A percentile compares a stretch with the other conserved stretches of the same genome.
Evolutionary conservation across 192 early-diverging fungal genomes (phyloP).

Genomic region (Coemansia sp.): DNA sequence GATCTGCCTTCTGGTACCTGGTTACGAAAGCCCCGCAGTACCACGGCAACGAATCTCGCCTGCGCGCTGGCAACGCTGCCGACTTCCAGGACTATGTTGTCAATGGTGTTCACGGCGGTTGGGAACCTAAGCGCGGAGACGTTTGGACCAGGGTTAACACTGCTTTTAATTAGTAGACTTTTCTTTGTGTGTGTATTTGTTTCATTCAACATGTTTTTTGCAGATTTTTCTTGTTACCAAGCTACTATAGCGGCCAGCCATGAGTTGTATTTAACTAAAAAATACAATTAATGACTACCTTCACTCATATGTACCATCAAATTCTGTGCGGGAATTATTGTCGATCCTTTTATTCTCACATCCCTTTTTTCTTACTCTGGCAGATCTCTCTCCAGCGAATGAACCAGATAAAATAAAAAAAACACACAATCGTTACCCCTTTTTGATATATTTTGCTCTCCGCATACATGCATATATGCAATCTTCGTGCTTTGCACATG

Average conservation of each 20-base stretch:
- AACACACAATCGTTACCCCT: too few species aligned
- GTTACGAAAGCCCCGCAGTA: constrained; percentile 16
- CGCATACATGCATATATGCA: too few species aligned
- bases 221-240: background rate
- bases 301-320: too few species aligned
- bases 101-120: constrained; percentile 31
- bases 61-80: constrained; percentile 35
- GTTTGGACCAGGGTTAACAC: constrained; percentile 37
- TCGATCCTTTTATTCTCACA: too few species aligned
- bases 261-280: background rate
- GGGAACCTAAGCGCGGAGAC: constrained; percentile 26
- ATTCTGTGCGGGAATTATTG: too few species aligned
- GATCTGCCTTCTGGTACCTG: constrained; percentile 51
- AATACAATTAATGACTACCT: background rate
- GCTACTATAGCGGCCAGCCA: background rate
- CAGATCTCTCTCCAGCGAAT: too few species aligned
- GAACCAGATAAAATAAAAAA: too few species aligned
- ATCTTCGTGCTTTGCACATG: too few species aligned
- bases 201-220: background rate
- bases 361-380: too few species aligned
- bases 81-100: constrained; percentile 49
- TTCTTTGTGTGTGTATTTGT: background rate
- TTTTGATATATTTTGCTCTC: too few species aligned
- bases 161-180: constrained; percentile 13
- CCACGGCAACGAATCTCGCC: constrained; percentile 20